Evolutionary conservation across 805 yeast species (phyloP), one percentile per base, ranked within the genome.

Genomic region (Kuraishia borneana): DNA sequence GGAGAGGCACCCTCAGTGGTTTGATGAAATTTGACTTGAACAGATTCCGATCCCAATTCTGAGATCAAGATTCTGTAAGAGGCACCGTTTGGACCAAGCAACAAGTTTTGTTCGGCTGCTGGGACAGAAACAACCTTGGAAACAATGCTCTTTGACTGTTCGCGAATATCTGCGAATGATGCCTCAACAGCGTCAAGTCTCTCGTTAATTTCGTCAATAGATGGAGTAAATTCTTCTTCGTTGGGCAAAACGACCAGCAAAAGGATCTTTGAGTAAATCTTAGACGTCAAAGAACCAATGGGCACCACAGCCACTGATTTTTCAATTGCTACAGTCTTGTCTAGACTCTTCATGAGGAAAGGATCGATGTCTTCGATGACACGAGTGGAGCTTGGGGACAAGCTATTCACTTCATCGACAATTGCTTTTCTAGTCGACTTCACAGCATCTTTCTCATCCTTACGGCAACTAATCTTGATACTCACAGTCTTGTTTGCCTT

Each of bases 151-250:
- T 60, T 50, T 39, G 80, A 80, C 41, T 73, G 61, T 29, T 66
- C 65, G 54, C 85, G 75, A 41, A 87, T 62, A 5, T 60, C 51
- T 37, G 68, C 68, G 39, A 88, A 66, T 1, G 77, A 58, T 12
- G 54, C 54, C 42, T 73, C 68, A 31, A 78, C 83, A 13, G 58
- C 56, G 2, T 62, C 61, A 37, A 89, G 64, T 34, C 68, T 62
- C n/a, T 55, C 67, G 27, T 60, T 57, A 37, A 77, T 61, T 48
- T 81, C 88, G 25, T 68, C 70, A 20, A 63, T 57, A 25, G 81
- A 67, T 20, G 89, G 89, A 26, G 76, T 76, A 53, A 84, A 84
- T 47, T 83, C 95, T 32, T 75, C 80, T 34, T 69, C 64, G 42
- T 59, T 57, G 39, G 63, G 60, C 34, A 57, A 60, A 44, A 64